Conservation (phyloP, 768 basidiomycete genomes). For the Podaxis carcinomalis region DNA sequence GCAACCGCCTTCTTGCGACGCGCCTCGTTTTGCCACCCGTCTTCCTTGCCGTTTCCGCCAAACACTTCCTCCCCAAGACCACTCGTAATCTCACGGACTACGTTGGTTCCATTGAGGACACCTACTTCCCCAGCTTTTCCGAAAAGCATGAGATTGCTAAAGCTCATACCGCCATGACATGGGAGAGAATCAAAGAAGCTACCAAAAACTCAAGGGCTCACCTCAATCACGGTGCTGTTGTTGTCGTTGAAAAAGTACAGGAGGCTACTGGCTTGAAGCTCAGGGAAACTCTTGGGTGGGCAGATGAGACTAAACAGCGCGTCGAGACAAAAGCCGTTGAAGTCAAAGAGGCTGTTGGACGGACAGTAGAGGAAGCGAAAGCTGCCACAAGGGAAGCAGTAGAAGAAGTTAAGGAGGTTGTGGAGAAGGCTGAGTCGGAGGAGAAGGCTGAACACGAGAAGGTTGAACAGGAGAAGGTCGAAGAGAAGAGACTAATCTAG, state of each 20-base stretch:
- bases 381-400: constrained; percentile 11
- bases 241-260: constrained; percentile 54
- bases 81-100: constrained; percentile 65
- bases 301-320: constrained; percentile 16
- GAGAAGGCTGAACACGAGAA: constrained; percentile 20
- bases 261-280: constrained; percentile 72
- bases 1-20: constrained; percentile 65
- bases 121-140: constrained; percentile 64
- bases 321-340: constrained; percentile 21
- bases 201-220: constrained; percentile 41
- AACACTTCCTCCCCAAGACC: constrained; percentile 87
- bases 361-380: constrained; percentile 11
- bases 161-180: constrained; percentile 55
- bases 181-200: constrained; percentile 51
- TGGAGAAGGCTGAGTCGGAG: constrained; percentile 13
- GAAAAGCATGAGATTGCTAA: constrained; percentile 63
- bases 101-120: constrained; percentile 64
- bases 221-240: constrained; percentile 39
- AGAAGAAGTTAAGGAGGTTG: constrained; percentile 15
- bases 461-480: constrained; percentile 17
- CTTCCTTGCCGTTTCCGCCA: constrained; percentile 62
- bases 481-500: constrained; percentile 10
- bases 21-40: constrained; percentile 75
- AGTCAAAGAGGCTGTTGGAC: constrained; percentile 24
- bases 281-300: constrained; percentile 50